A percentile compares a stretch with the other conserved stretches of the same genome.
These are phyloP conservation scores for Diplosphaera chodatii DNA, from an alignment of 139 green algal species.

Conservation along the genomic window DNA sequence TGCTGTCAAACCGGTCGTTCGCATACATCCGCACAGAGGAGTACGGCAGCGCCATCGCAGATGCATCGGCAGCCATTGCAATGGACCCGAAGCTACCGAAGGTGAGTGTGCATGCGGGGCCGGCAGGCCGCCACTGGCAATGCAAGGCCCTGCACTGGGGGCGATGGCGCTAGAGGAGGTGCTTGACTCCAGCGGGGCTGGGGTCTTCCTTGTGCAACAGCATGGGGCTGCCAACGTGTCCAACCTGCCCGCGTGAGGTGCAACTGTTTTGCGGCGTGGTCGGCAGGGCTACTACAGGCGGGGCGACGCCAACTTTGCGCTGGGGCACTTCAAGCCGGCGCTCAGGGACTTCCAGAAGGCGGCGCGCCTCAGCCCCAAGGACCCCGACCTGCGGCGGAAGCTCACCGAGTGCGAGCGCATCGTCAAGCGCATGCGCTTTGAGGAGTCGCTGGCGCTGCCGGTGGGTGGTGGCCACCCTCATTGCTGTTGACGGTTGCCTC, in stretches of 20 bases:
- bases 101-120: conserved; percentile 40
- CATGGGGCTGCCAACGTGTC: too few relatives aligned
- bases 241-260: too few relatives aligned
- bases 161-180: too few relatives aligned
- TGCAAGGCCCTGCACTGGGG: too few relatives aligned
- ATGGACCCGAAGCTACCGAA: conserved; percentile 83
- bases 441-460: conserved; percentile 71
- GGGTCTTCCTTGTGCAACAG: too few relatives aligned
- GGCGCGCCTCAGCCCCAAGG: conserved; percentile 62
- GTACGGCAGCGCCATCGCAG: conserved; percentile 83
- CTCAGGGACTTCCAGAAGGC: conserved; percentile 85
- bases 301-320: conserved; percentile 77
- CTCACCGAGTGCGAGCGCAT: conserved; percentile 85
- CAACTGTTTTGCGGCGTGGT: not conserved
- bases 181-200: too few relatives aligned
- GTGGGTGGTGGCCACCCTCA: too few relatives aligned
- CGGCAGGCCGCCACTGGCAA: too few relatives aligned
- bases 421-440: conserved; percentile 81
- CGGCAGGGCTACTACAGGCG: conserved; percentile 90
- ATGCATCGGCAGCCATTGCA: conserved; percentile 81
- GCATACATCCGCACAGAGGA: conserved; percentile 85
- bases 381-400: conserved; percentile 86
- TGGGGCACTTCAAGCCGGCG: conserved; percentile 84
- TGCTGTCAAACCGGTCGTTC: conserved; percentile 84
- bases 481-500: too few relatives aligned